These are phyloP conservation scores for Kwoniella shivajii DNA, from an alignment of 1,284 basidiomycete species.

Conservation along the genomic window DNA sequence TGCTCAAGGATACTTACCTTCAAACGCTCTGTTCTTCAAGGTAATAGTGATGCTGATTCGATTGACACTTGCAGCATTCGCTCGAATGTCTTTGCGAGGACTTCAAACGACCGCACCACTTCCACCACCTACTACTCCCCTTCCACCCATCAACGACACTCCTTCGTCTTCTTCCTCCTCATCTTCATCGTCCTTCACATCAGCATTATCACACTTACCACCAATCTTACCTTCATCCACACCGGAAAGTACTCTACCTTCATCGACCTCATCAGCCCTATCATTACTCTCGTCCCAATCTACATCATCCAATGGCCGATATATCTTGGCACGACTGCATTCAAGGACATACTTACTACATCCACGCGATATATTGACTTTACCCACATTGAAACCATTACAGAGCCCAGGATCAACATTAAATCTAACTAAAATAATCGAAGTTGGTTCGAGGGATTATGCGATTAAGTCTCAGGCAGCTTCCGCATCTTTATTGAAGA, in stretches of 20 bases:
- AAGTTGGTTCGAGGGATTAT: slow-evolving; percentile 92
- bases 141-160: slow-evolving; percentile 19
- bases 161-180: slow-evolving; percentile 31
- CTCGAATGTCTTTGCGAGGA: slow-evolving; percentile 15
- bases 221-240: slow-evolving; percentile 36
- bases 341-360: slow-evolving; percentile 86
- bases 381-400: slow-evolving; percentile 72
- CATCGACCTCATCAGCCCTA: slow-evolving; percentile 44
- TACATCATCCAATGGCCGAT: slow-evolving; percentile 69
- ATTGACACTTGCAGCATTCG: slow-evolving; percentile 6
- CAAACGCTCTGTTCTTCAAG: neutral
- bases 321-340: slow-evolving; percentile 85
- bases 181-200: slow-evolving; percentile 14
- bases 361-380: slow-evolving; percentile 85
- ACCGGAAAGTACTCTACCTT: slow-evolving; percentile 26
- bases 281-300: slow-evolving; percentile 53
- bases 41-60: neutral
- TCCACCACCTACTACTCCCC: slow-evolving; percentile 26
- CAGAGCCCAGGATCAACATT: slow-evolving; percentile 72
- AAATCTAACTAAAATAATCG: slow-evolving; percentile 81
- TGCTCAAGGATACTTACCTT: too few relatives aligned
- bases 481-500: slow-evolving; percentile 58
- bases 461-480: slow-evolving; percentile 63
- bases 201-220: slow-evolving; percentile 31
- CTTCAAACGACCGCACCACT: slow-evolving; percentile 40